Conservation (phyloP, 805 yeast species). For the Scheffersomyces ergatensis region DNA sequence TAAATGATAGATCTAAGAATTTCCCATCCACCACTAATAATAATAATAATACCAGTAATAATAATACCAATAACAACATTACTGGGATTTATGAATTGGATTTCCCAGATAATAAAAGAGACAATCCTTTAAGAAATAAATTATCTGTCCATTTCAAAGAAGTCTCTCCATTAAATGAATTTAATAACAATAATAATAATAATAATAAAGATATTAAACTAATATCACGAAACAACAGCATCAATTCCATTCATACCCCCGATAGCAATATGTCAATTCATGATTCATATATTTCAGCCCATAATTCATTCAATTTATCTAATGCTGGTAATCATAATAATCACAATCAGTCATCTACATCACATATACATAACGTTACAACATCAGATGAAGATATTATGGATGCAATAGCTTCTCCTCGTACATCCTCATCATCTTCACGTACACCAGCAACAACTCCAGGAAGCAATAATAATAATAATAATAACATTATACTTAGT, state of each 20-base stretch:
- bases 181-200: constrained; percentile 2
- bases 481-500: neutral
- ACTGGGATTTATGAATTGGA: constrained; percentile 32
- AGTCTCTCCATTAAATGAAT: neutral
- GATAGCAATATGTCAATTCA: constrained; percentile 4
- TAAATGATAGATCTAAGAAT: constrained; percentile 29
- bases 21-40: constrained; percentile 1
- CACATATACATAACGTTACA: neutral
- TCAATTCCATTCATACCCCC: constrained; percentile 1
- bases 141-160: constrained; percentile 33
- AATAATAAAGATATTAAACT: constrained; percentile 1
- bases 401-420: neutral
- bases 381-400: constrained; percentile 1
- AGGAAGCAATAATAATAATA: constrained; percentile 4
- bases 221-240: neutral
- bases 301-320: constrained; percentile 11
- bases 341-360: constrained; percentile 9
- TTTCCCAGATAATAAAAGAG: constrained; percentile 22
- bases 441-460: constrained; percentile 13
- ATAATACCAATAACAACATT: constrained; percentile 10
- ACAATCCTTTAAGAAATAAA: constrained; percentile 21
- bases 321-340: too few relatives aligned
- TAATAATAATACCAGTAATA: constrained; percentile 1
- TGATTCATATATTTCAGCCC: neutral
- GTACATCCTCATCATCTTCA: neutral